Percentiles rank a stretch among this genome's conserved stretches.
These are phyloP conservation scores for Lachancea sp. DNA, from an alignment of 805 yeast species.

Conservation along the genomic window DNA sequence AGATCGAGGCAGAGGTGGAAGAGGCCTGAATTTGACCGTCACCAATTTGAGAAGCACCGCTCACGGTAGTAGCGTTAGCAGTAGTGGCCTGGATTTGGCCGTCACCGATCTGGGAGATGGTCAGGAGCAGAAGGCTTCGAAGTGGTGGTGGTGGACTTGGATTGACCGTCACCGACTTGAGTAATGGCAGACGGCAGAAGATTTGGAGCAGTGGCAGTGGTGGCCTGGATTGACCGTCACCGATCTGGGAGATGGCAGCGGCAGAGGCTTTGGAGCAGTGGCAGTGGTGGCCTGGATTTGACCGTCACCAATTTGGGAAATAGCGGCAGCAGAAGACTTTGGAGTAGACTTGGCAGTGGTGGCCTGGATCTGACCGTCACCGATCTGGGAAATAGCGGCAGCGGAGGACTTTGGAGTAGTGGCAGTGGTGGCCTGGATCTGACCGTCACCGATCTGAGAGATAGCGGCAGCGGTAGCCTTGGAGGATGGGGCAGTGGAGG, in stretches of 20 bases:
- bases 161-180: slow-evolving; percentile 44
- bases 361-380: slow-evolving; percentile 17
- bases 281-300: slow-evolving; percentile 34
- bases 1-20: slow-evolving; percentile 21
- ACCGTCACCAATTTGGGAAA: slow-evolving; percentile 38
- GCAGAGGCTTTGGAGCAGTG: slow-evolving; percentile 27
- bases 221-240: slow-evolving; percentile 38
- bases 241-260: slow-evolving; percentile 38
- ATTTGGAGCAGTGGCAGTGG: slow-evolving; percentile 27
- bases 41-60: slow-evolving; percentile 40
- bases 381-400: slow-evolving; percentile 9
- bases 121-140: slow-evolving; percentile 21
- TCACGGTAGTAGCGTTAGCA: slow-evolving; percentile 24
- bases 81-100: slow-evolving; percentile 50
- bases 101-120: slow-evolving; percentile 43
- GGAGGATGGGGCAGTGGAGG: too few species aligned
- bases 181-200: slow-evolving; percentile 32
- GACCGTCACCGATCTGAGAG: slow-evolving; percentile 14
- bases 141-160: slow-evolving; percentile 20
- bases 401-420: slow-evolving; percentile 14
- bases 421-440: slow-evolving; percentile 19
- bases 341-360: slow-evolving; percentile 17
- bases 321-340: slow-evolving; percentile 11
- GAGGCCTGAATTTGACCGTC: slow-evolving; percentile 31
- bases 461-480: slow-evolving; percentile 9